These are phyloP conservation scores for Ophiobolus disseminans DNA, from an alignment of 2,329 filamentous ascomycete species.

Conservation along the genomic window DNA sequence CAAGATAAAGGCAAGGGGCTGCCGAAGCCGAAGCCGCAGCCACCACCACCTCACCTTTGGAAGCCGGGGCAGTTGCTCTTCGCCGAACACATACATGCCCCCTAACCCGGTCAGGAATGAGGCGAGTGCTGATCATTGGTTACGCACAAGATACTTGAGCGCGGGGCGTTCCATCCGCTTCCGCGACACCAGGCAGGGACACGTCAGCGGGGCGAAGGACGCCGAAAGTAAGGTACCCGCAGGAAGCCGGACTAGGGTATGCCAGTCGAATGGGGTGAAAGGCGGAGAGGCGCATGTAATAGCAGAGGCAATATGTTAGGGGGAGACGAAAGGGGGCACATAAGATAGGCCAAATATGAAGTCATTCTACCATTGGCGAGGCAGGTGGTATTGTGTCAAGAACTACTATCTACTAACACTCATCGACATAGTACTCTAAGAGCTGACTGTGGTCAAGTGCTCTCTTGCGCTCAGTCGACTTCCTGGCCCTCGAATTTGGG, in stretches of 20 bases:
- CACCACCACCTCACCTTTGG: no score
- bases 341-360: no score
- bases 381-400: no score
- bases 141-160: not conserved
- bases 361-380: no score
- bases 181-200: not conserved
- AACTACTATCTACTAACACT: no score
- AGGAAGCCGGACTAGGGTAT: not conserved
- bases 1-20: no score
- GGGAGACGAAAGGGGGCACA: no score
- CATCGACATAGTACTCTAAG: no score
- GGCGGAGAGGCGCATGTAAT: no score
- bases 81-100: not conserved
- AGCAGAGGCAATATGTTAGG: not conserved
- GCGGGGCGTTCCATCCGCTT: not conserved
- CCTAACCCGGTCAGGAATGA: not conserved
- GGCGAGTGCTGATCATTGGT: not conserved
- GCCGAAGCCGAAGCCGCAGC: no score
- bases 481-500: constrained; percentile 74
- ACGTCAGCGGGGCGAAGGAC: not conserved
- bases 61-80: no score
- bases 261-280: not conserved
- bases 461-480: constrained; percentile 30
- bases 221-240: not conserved
- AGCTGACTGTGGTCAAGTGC: no score